Percentiles rank a stretch among this genome's conserved stretches.
Evolutionary conservation across 257 asterid genomes (phyloP).

Genomic region (Petrea volubilis): DNA sequence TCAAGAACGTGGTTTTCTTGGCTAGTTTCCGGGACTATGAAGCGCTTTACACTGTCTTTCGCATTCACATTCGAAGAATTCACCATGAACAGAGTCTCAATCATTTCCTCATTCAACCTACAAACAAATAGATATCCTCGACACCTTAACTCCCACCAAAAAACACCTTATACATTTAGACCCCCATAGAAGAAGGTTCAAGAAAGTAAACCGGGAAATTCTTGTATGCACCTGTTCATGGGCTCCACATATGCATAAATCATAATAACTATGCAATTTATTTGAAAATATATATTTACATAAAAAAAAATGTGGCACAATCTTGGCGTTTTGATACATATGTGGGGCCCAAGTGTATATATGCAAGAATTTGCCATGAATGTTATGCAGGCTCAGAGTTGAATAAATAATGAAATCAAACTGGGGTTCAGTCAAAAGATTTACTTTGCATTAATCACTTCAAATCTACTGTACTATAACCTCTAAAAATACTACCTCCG

Average conservation of each 20-base stretch:
- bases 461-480: background rate
- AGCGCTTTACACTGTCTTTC: conserved; percentile 43
- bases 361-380: no score
- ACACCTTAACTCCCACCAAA: background rate
- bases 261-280: no score
- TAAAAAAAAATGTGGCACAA: no score
- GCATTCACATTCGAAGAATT: conserved; percentile 43
- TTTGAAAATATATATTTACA: no score
- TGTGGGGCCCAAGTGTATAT: no score
- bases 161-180: background rate
- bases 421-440: background rate
- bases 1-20: conserved; percentile 69
- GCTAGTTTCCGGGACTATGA: conserved; percentile 19
- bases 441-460: background rate
- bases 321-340: no score
- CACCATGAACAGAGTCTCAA: conserved; percentile 60
- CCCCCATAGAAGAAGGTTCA: background rate
- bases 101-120: conserved; percentile 89
- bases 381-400: background rate
- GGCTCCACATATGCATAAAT: no score
- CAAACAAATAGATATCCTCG: conserved; percentile 15
- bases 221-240: no score
- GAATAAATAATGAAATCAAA: background rate
- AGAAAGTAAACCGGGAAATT: background rate
- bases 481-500: no score